Percentiles rank a stretch among this genome's conserved stretches.
Conservation (phyloP, 2,329 filamentous ascomycete genomes). For the Fusarium siculi region DNA sequence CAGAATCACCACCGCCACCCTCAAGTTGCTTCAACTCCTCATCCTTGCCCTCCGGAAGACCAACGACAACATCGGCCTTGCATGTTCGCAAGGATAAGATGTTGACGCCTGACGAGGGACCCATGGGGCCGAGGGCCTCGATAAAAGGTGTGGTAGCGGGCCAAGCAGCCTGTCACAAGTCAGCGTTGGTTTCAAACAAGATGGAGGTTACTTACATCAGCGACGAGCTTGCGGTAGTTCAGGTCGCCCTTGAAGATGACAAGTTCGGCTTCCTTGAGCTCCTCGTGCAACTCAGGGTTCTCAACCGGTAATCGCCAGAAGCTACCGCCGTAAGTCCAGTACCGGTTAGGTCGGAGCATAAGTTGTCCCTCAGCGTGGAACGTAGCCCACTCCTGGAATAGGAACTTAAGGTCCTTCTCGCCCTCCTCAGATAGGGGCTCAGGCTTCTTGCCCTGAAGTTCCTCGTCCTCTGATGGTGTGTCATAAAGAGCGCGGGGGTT, state of each 20-base stretch:
- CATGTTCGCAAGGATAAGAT: slow-evolving; percentile 90
- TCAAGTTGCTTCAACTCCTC: slow-evolving; percentile 78
- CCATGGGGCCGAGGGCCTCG: slow-evolving; percentile 86
- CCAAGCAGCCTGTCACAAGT: slow-evolving; percentile 65
- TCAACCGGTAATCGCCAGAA: slow-evolving; percentile 86
- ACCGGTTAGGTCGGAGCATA: slow-evolving; percentile 82
- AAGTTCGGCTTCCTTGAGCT: slow-evolving; percentile 84
- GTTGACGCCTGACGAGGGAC: slow-evolving; percentile 82
- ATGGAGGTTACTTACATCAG: slow-evolving; percentile 71
- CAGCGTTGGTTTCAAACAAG: background rate
- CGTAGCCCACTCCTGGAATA: slow-evolving; percentile 84
- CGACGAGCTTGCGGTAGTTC: slow-evolving; percentile 93
- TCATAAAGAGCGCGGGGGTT: slow-evolving; percentile 83
- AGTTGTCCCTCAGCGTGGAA: slow-evolving; percentile 88
- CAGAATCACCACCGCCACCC: slow-evolving; percentile 75
- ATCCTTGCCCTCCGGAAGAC: slow-evolving; percentile 82
- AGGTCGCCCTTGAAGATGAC: slow-evolving; percentile 98
- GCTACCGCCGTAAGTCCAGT: slow-evolving; percentile 90
- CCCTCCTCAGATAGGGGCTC: slow-evolving; percentile 75
- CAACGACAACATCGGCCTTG: slow-evolving; percentile 96
- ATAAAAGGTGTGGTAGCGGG: slow-evolving; percentile 87
- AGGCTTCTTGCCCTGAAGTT: slow-evolving; percentile 65
- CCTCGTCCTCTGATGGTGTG: slow-evolving; percentile 75
- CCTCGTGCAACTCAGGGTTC: slow-evolving; percentile 75
- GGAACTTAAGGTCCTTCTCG: slow-evolving; percentile 72